Conservation (phyloP, 2,329 filamentous ascomycete genomes). For the Ampelomyces quisqualis region DNA sequence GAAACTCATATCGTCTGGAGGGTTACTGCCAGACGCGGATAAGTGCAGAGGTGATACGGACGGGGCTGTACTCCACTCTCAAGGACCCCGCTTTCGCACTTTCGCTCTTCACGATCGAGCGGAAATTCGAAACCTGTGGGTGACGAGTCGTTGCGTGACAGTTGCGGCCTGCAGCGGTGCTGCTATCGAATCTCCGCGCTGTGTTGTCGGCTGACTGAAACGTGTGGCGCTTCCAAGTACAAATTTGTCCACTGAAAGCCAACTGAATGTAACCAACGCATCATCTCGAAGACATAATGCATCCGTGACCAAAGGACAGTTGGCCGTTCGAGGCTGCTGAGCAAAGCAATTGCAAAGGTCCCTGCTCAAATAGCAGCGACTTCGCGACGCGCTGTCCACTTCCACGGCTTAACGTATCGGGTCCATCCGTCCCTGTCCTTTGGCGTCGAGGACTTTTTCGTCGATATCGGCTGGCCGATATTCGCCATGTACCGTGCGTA, state of each 20-base stretch:
- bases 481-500: conserved; percentile 29
- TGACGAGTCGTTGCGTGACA: conserved; percentile 1
- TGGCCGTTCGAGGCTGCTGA: background rate
- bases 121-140: conserved; percentile 3
- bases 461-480: conserved; percentile 1
- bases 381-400: conserved; percentile 3
- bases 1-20: background rate
- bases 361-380: conserved; percentile 2
- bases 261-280: background rate
- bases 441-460: background rate
- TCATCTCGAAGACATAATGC: background rate
- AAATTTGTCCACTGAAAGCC: no score
- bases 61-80: conserved; percentile 6
- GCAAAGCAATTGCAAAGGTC: background rate
- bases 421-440: conserved; percentile 22
- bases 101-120: conserved; percentile 5
- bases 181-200: background rate
- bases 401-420: conserved; percentile 19
- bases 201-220: background rate
- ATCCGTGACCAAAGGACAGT: background rate
- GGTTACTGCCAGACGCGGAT: background rate
- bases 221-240: no score
- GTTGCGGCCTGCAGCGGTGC: background rate
- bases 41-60: background rate
- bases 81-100: conserved; percentile 10